Percentiles rank a stretch among this genome's conserved stretches.
Evolutionary conservation across 352 stramenopile species (phyloP).

Genomic region (Thalassiosira hispida): DNA sequence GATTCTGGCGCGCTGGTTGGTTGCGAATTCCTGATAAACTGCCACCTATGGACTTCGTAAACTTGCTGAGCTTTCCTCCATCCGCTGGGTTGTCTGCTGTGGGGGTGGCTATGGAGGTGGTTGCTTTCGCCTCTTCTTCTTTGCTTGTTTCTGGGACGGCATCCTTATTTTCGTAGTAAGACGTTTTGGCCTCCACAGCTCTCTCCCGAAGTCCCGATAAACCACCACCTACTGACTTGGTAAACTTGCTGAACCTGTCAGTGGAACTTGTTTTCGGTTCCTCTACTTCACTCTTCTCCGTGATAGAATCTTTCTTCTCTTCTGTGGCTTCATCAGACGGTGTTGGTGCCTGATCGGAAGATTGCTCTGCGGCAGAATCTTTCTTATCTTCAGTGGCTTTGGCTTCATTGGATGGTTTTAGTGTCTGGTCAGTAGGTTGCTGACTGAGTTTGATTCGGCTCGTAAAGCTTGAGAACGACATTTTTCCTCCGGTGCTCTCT

Average conservation of each 20-base stretch:
- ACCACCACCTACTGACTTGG: constrained; percentile 28
- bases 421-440: constrained; percentile 11
- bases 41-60: constrained; percentile 36
- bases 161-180: constrained; percentile 21
- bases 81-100: not conserved
- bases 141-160: not conserved
- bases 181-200: not conserved
- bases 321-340: constrained; percentile 4
- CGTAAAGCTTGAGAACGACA: constrained; percentile 45
- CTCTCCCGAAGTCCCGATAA: constrained; percentile 17
- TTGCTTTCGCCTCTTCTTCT: not conserved
- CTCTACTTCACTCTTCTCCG: not conserved
- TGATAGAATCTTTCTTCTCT: not conserved
- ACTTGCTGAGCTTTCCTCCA: constrained; percentile 21
- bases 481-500: constrained; percentile 3
- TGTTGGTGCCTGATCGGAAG: constrained; percentile 5
- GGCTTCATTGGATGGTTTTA: constrained; percentile 3
- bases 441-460: constrained; percentile 32
- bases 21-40: constrained; percentile 20
- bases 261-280: not conserved
- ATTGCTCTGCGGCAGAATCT: constrained; percentile 9
- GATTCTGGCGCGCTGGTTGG: not conserved
- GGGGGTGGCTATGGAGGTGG: not conserved
- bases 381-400: not conserved
- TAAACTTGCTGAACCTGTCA: constrained; percentile 27